Conservation (phyloP, 805 yeast genomes). For the Geotrichum ghanense region DNA sequence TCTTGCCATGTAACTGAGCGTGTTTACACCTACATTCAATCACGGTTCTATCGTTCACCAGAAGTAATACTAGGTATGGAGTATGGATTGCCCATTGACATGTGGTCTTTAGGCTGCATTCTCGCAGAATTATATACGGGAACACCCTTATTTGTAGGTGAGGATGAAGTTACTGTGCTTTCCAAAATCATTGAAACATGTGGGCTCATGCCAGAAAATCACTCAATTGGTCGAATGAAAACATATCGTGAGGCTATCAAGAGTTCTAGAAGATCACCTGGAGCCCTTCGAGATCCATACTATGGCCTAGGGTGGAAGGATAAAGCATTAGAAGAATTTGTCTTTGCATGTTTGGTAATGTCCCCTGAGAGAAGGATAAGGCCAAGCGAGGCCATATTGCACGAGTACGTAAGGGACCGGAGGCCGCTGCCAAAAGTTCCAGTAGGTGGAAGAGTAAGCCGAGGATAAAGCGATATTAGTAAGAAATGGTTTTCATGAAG, state of each 20-base stretch:
- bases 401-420: neutral
- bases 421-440: neutral
- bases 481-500: too few relatives aligned
- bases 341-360: neutral
- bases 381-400: neutral
- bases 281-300: neutral
- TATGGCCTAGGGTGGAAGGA: conserved; percentile 1
- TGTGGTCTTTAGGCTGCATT: conserved; percentile 97
- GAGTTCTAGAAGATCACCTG: neutral
- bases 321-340: neutral
- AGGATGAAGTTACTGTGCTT: conserved; percentile 41
- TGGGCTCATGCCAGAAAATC: neutral
- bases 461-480: too few relatives aligned
- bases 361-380: neutral
- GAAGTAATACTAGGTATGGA: conserved; percentile 86
- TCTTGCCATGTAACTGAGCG: conserved; percentile 50
- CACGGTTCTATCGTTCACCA: conserved; percentile 93
- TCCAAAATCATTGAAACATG: neutral
- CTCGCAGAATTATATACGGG: conserved; percentile 90
- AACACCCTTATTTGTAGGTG: conserved; percentile 91
- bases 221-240: neutral
- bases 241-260: neutral
- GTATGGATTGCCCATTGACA: conserved; percentile 84
- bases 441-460: too few relatives aligned
- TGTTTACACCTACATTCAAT: conserved; percentile 91